phyloP scores from a whole-genome alignment of 768 basidiomycete genomes.

The Grammothele lineata region DNA sequence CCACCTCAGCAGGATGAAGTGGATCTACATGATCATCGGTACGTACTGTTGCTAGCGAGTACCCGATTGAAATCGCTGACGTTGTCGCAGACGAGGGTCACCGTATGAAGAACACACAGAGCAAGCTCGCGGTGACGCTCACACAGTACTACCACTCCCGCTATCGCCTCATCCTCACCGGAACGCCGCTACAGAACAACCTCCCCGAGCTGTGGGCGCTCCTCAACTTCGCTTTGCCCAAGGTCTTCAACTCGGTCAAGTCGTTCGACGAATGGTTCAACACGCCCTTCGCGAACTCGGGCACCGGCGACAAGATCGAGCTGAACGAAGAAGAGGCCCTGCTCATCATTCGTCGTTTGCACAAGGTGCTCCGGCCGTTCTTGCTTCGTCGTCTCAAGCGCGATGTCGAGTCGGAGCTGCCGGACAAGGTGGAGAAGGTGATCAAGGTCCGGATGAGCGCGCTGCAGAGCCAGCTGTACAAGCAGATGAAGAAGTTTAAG shows the following conservation, averaged over 20 bases:
- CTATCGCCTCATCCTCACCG: slow-evolving; percentile 90
- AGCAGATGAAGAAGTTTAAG: slow-evolving; percentile 98
- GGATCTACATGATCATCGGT: slow-evolving; percentile 98
- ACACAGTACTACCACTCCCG: slow-evolving; percentile 91
- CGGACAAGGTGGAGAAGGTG: slow-evolving; percentile 97
- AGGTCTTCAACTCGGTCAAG: slow-evolving; percentile 98
- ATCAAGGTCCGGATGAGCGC: slow-evolving; percentile 95
- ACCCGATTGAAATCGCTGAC: no score
- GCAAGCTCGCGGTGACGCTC: slow-evolving; percentile 84
- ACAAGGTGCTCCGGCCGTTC: slow-evolving; percentile 95
- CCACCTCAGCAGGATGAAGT: slow-evolving; percentile 83
- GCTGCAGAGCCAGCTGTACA: slow-evolving; percentile 87
- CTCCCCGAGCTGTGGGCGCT: slow-evolving; percentile 94
- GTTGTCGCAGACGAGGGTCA: slow-evolving; percentile 78
- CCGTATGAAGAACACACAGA: slow-evolving; percentile 95
- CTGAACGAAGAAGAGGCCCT: slow-evolving; percentile 99
- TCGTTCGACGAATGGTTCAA: slow-evolving; percentile 99
- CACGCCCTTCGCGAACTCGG: slow-evolving; percentile 98
- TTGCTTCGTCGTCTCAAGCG: slow-evolving; percentile 90
- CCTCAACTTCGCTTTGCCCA: slow-evolving; percentile 91
- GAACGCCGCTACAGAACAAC: slow-evolving; percentile 96
- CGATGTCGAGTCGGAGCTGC: slow-evolving; percentile 93
- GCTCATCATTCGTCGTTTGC: slow-evolving; percentile 92
- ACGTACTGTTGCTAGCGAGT: slow-evolving; percentile 16
- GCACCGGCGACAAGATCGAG: slow-evolving; percentile 96